phyloP scores from a whole-genome alignment of 164 flowering plant species.

The Piper longum region DNA sequence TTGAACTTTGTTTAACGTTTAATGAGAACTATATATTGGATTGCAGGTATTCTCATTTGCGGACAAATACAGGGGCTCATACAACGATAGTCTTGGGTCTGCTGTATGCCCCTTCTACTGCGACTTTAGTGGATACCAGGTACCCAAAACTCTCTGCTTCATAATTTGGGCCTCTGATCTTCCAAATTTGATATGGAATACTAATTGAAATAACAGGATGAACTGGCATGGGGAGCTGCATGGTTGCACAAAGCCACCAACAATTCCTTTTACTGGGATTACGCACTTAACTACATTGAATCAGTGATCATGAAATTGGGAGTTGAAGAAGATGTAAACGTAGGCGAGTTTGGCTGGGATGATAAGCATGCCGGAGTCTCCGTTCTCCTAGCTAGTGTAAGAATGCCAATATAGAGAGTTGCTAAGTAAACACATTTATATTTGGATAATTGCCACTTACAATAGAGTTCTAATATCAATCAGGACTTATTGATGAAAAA shows the following conservation, averaged over 20 bases:
- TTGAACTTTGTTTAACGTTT: background rate
- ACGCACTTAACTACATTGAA: conserved; percentile 34
- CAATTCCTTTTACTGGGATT: conserved; percentile 28
- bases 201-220: conserved; percentile 31
- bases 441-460: background rate
- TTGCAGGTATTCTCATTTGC: conserved; percentile 36
- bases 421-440: too few relatives aligned
- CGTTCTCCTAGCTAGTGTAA: conserved; percentile 1
- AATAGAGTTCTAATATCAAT: too few relatives aligned
- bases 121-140: conserved; percentile 66
- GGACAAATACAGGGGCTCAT: conserved; percentile 28
- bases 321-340: background rate
- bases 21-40: background rate
- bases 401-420: background rate
- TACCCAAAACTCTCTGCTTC: background rate
- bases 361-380: conserved; percentile 53
- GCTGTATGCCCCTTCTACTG: conserved; percentile 96
- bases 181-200: too few relatives aligned
- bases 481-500: background rate
- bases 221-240: conserved; percentile 70
- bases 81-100: conserved; percentile 18
- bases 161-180: too few relatives aligned
- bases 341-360: conserved; percentile 81
- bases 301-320: conserved; percentile 29
- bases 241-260: conserved; percentile 69